Base-by-base conservation (phyloP, 2,329 filamentous ascomycete species). In the Graphilbum sp. region DNA sequence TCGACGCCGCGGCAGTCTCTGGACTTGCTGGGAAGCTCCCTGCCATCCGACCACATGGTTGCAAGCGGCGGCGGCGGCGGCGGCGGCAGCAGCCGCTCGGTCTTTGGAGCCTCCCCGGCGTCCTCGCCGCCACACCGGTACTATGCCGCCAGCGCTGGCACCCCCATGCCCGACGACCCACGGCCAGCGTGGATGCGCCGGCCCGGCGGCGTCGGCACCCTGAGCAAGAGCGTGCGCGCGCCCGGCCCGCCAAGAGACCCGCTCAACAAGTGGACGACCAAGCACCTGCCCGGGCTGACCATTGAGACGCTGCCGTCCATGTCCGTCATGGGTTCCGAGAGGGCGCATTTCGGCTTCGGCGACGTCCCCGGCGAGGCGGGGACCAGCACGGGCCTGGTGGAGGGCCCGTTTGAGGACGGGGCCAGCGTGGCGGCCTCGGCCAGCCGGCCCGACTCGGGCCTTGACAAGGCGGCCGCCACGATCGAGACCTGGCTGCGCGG, bases 401-500 rank as follows among this genome's bases (percentile, higher is more conserved):
- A 73, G 47, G 63, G 62, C 46, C 24, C 43, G 4, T 61, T 66
- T 47, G 60, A 66, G 46, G 58, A 69, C 41, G 62, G 65, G n/a
- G n/a, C n/a, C 16, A 55, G 62, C 32, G 58, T 67, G 41, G 48
- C 57, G 16, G 50, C 64, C 11, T 47, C 58, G 5, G 15, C 35
- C 2, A 21, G 21, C n/a, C 57, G 60, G 35, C 63, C 67, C 34
- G 66, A 67, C 13, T 64, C 58, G 3, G 64, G 69, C 1, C 62
- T 96, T 3, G 86, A 94, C 50, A 82, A 87, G 45, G 78, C 93
- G 10, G 86, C 87, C 1, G 80, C 84, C 6, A 79, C 81, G 3
- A 77, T 96, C 23, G 90, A 96, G 58, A 80, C 78, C 1, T 98
- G 90, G 86, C 65, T 96, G 42, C 69, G 87, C 43, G 84, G 85